These are phyloP conservation scores for Candida golubevii DNA, from an alignment of 805 yeast species.

Conservation along the genomic window DNA sequence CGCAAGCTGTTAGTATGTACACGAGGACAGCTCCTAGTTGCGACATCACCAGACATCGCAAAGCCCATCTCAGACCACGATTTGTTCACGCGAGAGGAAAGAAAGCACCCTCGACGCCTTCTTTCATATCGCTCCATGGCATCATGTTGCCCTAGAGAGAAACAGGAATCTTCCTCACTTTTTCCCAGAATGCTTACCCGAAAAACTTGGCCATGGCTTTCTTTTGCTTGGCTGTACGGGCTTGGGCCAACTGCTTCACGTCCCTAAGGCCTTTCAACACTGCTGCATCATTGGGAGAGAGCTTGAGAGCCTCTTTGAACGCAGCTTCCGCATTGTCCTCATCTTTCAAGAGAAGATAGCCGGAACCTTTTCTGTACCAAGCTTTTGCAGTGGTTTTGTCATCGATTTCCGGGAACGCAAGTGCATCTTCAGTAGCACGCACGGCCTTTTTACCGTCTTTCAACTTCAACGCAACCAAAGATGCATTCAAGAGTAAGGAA, in stretches of 20 bases:
- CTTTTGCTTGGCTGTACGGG: constrained; percentile 63
- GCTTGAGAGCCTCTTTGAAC: constrained; percentile 58
- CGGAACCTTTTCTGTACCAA: constrained; percentile 78
- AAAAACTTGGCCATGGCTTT: constrained; percentile 74
- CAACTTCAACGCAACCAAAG: constrained; percentile 68
- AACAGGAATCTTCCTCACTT: no score
- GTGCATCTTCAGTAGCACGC: constrained; percentile 59
- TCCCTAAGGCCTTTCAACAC: constrained; percentile 61
- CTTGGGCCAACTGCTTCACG: constrained; percentile 48
- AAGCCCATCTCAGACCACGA: no score
- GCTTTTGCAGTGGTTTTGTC: constrained; percentile 80
- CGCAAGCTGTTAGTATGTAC: no score
- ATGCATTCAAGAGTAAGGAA: constrained; percentile 65
- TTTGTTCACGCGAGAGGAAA: no score
- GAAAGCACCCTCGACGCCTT: no score
- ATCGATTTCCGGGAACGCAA: constrained; percentile 55
- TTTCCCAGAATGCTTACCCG: constrained; percentile 1
- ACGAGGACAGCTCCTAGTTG: no score
- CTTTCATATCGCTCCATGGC: no score
- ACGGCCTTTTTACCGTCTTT: constrained; percentile 52
- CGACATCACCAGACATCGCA: no score
- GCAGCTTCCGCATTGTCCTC: constrained; percentile 66
- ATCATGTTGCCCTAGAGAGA: no score
- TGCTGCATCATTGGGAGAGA: constrained; percentile 70
- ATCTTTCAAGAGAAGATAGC: constrained; percentile 57